Conservation (phyloP, 2,329 filamentous ascomycete species). For the Oidium heveae region DNA sequence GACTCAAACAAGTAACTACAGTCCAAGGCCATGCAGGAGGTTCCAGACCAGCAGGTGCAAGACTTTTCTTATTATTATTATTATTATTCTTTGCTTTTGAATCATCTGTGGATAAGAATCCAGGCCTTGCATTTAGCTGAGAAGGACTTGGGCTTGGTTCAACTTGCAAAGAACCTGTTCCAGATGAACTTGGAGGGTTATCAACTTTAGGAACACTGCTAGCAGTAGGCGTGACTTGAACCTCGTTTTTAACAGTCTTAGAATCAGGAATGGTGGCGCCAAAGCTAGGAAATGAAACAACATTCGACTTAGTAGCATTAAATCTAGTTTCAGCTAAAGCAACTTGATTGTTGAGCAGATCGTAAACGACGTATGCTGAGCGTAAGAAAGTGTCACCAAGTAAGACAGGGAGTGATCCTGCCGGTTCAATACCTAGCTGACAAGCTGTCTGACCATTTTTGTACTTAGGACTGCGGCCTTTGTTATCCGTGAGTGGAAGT, state of each 20-base stretch:
- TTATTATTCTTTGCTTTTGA: conserved; percentile 1
- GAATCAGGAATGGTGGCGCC: conserved; percentile 11
- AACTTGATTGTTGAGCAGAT: conserved; percentile 25
- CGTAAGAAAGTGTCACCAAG: conserved; percentile 28
- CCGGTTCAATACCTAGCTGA: conserved; percentile 26
- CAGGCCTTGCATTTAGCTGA: conserved; percentile 9
- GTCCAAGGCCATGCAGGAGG: conserved; percentile 11
- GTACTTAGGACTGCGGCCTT: conserved; percentile 13
- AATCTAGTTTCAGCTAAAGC: conserved; percentile 13
- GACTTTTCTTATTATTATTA: conserved; percentile 7
- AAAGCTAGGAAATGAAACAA: conserved; percentile 9
- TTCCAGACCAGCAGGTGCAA: conserved; percentile 5
- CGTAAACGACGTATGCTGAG: conserved; percentile 28
- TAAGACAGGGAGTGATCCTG: conserved; percentile 10
- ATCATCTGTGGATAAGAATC: conserved; percentile 6
- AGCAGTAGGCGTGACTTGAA: conserved; percentile 10
- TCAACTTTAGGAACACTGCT: conserved; percentile 8
- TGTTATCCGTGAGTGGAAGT: conserved; percentile 10
- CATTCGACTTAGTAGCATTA: conserved; percentile 14
- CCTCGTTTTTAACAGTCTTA: conserved; percentile 6
- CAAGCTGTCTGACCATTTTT: conserved; percentile 17
- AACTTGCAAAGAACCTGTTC: conserved; percentile 4
- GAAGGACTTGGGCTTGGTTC: conserved; percentile 10
- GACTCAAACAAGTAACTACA: conserved; percentile 5
- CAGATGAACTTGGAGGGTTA: conserved; percentile 1